Evolutionary conservation across 371 early-diverging fungal genomes (phyloP).

Genomic region (Smittium culicis): DNA sequence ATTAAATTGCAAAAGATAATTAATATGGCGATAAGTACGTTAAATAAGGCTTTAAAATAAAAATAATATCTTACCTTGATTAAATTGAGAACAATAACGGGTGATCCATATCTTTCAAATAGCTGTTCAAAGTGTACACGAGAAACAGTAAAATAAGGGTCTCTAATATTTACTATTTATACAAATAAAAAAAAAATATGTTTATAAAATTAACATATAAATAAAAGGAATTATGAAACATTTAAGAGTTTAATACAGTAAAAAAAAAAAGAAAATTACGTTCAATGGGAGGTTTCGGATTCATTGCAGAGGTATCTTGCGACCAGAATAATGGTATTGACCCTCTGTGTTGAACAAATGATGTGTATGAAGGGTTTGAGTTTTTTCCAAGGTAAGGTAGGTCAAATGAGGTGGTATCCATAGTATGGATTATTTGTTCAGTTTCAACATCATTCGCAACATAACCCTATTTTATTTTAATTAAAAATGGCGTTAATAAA

Average conservation of each 20-base stretch:
- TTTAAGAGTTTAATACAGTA: too few relatives aligned
- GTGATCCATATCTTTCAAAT: constrained; percentile 74
- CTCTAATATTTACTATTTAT: constrained; percentile 50
- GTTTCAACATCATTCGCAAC: constrained; percentile 99
- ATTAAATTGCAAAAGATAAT: too few relatives aligned
- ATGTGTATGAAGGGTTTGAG: constrained; percentile 63
- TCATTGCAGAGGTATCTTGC: constrained; percentile 80
- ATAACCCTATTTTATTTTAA: constrained; percentile 69
- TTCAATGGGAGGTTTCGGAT: constrained; percentile 90
- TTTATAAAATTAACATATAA: not conserved
- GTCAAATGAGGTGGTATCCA: constrained; percentile 70
- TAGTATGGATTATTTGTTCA: constrained; percentile 91
- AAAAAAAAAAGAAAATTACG: too few relatives aligned
- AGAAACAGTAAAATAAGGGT: constrained; percentile 84
- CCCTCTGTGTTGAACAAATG: constrained; percentile 91
- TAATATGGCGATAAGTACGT: too few relatives aligned
- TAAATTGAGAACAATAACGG: constrained; percentile 77
- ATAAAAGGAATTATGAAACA: not conserved
- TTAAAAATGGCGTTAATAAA: not conserved
- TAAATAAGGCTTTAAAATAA: too few relatives aligned
- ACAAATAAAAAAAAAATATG: not conserved
- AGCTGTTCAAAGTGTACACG: constrained; percentile 85
- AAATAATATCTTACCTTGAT: constrained; percentile 51
- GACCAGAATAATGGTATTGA: constrained; percentile 93
- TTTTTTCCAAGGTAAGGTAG: constrained; percentile 22